Evolutionary conservation across 2,329 filamentous ascomycete species (phyloP), one percentile per base, ranked within the genome.

Genomic region (Colletotrichum graminicola): DNA sequence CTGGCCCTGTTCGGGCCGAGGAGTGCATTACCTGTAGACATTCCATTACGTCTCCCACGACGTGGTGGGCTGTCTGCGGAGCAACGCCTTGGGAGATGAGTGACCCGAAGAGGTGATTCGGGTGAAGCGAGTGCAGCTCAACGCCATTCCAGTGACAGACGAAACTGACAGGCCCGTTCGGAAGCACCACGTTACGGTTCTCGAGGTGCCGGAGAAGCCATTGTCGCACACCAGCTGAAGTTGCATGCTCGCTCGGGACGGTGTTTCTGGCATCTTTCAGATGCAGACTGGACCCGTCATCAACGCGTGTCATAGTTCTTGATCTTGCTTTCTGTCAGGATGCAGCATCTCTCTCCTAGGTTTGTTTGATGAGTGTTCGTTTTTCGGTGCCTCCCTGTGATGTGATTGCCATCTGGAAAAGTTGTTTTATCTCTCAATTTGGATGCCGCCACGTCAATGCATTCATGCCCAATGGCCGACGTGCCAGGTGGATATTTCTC

Each of bases 31-130:
- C 43, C 43, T 47, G 3, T 26, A 66, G 32, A 59, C 63, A 66
- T 29, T 66, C 63, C 52, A 66, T 66, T 14, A 66, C n/a, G 23
- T 66, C 63, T 32, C 63, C 63, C 16, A 66, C 63, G 41, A 66
- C 43, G 26, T 57, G 52, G 32, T 59, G 63, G 1, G 63, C 63
- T 16, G 54, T 66, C 18, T 66, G 39, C 18, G 63, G 43, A 8
- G 26, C 63, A n/a, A 66, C n/a, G 2, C 63, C 63, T 23, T 66
- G 63, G 41, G 63, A 66, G 54, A 59, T 66, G 23, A 66, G 23
- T 5, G 54, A 49, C 6, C 63, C 63, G 32, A 66, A 66, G 29
- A 66, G 57, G 43, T 66, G 63, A 5, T 66, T 66, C 12, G 63
- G 63, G 41, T 66, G 63, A 23, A 66, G 32, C 16, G 63, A 59